These are phyloP conservation scores for Marsdenia floribunda DNA, from an alignment of 257 asterid species.

Conservation along the genomic window DNA sequence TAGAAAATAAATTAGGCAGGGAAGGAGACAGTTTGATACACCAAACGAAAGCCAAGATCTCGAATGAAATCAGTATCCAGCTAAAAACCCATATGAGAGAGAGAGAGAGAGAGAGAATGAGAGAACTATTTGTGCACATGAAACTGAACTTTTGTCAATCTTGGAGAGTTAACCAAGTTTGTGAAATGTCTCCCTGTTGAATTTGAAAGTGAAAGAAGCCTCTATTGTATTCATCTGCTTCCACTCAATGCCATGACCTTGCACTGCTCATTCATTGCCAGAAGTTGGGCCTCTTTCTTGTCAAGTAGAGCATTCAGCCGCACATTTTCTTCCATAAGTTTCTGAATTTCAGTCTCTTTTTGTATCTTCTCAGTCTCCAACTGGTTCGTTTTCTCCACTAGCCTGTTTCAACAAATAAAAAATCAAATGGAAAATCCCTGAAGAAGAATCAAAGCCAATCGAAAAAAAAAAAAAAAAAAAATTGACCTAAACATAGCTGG, in stretches of 20 bases:
- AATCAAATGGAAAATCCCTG: conserved; percentile 5
- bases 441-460: background rate
- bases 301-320: conserved; percentile 67
- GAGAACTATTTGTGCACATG: background rate
- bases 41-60: background rate
- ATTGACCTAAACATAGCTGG: background rate
- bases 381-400: conserved; percentile 70
- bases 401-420: conserved; percentile 44
- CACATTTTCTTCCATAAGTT: conserved; percentile 87
- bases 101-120: background rate
- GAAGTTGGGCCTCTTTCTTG: conserved; percentile 96
- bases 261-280: conserved; percentile 98
- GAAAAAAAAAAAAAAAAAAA: background rate
- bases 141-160: background rate
- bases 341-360: conserved; percentile 87
- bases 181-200: conserved; percentile 14
- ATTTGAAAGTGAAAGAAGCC: conserved; percentile 11
- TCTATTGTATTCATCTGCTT: conserved; percentile 11
- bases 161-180: conserved; percentile 13
- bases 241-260: conserved; percentile 80
- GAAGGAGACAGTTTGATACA: background rate
- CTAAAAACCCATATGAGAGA: too few species aligned
- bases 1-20: background rate
- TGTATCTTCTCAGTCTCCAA: conserved; percentile 86
- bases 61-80: background rate